Conservation (phyloP, 83 land plant genomes). For the Isoetes engelmannii region DNA sequence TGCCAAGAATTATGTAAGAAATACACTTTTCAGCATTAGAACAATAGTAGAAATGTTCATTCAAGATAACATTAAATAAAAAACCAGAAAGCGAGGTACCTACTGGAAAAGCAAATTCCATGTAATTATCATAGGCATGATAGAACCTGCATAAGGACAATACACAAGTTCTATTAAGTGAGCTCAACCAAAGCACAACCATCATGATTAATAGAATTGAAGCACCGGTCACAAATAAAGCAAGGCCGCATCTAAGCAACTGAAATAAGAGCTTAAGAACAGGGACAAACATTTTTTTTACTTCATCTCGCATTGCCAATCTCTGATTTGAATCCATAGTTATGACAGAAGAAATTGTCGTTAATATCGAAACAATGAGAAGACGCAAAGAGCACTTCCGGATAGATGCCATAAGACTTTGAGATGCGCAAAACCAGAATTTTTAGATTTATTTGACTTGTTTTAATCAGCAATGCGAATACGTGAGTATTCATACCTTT, state of each 20-base stretch:
- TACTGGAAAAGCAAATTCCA: constrained; percentile 72
- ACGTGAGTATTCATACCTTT: no score
- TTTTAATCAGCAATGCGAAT: no score
- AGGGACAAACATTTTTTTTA: neutral
- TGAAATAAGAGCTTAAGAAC: neutral
- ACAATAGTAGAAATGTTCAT: no score
- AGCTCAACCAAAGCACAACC: no score
- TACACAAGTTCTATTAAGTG: neutral
- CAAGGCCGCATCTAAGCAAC: neutral
- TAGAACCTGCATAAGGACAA: constrained; percentile 51
- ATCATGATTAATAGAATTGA: neutral
- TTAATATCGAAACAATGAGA: no score
- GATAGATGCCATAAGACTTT: no score
- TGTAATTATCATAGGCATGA: constrained; percentile 80
- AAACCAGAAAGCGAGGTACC: constrained; percentile 14
- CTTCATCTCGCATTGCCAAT: constrained; percentile 1
- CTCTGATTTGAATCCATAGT: neutral
- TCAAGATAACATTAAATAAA: neutral
- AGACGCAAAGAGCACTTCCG: no score
- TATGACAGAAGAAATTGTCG: no score
- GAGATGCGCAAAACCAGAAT: no score
- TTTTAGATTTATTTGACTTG: no score
- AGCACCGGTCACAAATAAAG: neutral
- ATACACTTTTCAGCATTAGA: neutral
- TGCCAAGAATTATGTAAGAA: constrained; percentile 17